These are phyloP conservation scores for Ophiostoma ips DNA, from an alignment of 2,329 filamentous ascomycete genomes.

Conservation along the genomic window DNA sequence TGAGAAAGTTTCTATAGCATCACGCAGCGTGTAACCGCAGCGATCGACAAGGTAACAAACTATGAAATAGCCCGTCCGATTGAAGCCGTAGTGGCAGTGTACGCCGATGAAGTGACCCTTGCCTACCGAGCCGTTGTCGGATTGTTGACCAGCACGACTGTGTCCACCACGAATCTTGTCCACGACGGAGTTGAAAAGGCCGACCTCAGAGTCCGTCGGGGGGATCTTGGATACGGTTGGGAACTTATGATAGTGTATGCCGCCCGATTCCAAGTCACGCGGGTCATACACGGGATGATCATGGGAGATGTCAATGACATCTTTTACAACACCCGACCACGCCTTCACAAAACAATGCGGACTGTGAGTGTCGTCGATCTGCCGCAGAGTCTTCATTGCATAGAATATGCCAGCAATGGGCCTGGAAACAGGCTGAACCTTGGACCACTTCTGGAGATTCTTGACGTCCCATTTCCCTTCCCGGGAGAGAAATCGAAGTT, in stretches of 20 bases:
- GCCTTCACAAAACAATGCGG: constrained; percentile 55
- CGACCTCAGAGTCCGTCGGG: constrained; percentile 43
- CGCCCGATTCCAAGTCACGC: constrained; percentile 48
- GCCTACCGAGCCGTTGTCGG: not conserved
- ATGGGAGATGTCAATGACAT: constrained; percentile 82
- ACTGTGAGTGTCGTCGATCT: constrained; percentile 72
- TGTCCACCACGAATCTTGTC: constrained; percentile 46
- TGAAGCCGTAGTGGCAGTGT: constrained; percentile 94
- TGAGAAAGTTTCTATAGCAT: constrained; percentile 69
- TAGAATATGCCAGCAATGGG: constrained; percentile 70
- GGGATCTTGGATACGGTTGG: constrained; percentile 87
- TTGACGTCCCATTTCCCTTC: constrained; percentile 98
- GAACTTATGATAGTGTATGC: constrained; percentile 69
- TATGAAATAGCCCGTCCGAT: constrained; percentile 83
- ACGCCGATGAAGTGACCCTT: constrained; percentile 48
- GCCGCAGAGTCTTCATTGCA: constrained; percentile 84
- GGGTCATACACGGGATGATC: constrained; percentile 85
- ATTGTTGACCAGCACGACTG: constrained; percentile 18
- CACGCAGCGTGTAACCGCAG: constrained; percentile 54
- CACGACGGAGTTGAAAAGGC: constrained; percentile 40
- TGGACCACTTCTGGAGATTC: constrained; percentile 84
- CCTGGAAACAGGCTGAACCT: constrained; percentile 60
- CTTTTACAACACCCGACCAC: constrained; percentile 54
- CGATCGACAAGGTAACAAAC: constrained; percentile 82
- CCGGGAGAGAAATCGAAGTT: constrained; percentile 74